Evolutionary conservation across 306 rosid genomes (phyloP).

Genomic region (Benincasa hispida): DNA sequence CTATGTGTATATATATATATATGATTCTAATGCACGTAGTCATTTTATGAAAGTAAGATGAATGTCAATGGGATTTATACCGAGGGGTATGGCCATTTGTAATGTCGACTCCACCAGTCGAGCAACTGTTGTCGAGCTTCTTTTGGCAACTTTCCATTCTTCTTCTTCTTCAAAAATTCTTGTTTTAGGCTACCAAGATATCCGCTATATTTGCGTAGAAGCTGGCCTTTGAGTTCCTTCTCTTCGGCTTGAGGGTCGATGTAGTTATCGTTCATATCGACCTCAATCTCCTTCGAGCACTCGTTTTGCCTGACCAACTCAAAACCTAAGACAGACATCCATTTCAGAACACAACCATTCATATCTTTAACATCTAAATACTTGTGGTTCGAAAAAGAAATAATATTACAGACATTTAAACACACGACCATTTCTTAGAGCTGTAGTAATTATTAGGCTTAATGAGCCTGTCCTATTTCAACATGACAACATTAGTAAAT

Average conservation of each 20-base stretch:
- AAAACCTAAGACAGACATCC: background rate
- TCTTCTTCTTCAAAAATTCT: conserved; percentile 38
- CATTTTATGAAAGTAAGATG: background rate
- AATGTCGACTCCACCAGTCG: conserved; percentile 35
- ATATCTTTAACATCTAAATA: too few relatives aligned
- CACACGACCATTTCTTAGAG: too few relatives aligned
- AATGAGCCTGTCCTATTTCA: too few relatives aligned
- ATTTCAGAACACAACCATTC: background rate
- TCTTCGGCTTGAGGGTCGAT: conserved; percentile 33
- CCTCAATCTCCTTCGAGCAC: conserved; percentile 17
- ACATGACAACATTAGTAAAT: background rate
- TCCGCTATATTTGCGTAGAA: conserved; percentile 33
- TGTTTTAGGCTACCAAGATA: conserved; percentile 35
- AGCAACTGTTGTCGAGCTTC: conserved; percentile 40
- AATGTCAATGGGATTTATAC: background rate
- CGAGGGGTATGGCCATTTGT: conserved; percentile 36
- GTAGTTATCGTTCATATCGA: conserved; percentile 7
- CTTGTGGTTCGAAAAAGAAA: too few relatives aligned
- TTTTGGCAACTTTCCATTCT: conserved; percentile 37
- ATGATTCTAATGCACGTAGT: too few relatives aligned
- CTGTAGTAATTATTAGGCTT: too few relatives aligned
- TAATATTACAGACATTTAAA: too few relatives aligned
- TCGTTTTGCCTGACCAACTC: conserved; percentile 15
- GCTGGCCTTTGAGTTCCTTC: conserved; percentile 30
- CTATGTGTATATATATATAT: too few relatives aligned